Base-by-base conservation (phyloP, 1,139 yeast genomes). In the Zygosaccharomyces pseudobailii region DNA sequence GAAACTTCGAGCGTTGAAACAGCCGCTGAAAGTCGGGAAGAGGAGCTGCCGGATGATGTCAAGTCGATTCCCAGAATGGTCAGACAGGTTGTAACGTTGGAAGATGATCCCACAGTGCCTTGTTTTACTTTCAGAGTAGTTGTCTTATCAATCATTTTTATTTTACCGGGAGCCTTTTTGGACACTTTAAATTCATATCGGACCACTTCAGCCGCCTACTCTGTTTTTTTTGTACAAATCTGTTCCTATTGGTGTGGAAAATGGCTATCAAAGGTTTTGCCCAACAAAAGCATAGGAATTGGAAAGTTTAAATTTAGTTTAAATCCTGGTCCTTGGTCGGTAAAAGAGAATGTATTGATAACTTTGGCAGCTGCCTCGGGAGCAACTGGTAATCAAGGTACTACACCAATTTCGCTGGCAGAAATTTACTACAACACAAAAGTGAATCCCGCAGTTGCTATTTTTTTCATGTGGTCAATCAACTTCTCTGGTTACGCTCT, bases 271-370 rank as follows among this genome's bases (percentile, higher is more conserved):
- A 51, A 48, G 27, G 61, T 59, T 0, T 52, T 72, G 4, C 76
- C 76, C 0, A 48, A 56, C 8, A 62, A 57, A 39, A 49, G 44
- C 70, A 69, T 4, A 60, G 71, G 2, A 73, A 73, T 55, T 73
- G 75, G 65, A 60, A 5, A 50, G 57, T 2, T 55, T 55, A 38
- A 53, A 54, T 31, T 63, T 71, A 51, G 61, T 58, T 43, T 72
- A 35, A 73, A 73, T 46, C 77, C 78, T 0, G 74, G 76, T 1
- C 78, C 78, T 0, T 74, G 76, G 76, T 62, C 75, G 2, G 69
- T 73, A 27, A 72, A 73, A 45, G 78, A 38, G 17, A 38, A 38
- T 13, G 42, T 38, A 8, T 20, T 38, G 24, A 38, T 62, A 72
- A 13, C 78, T 2, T 63, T 74, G 23, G 71, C 77, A 1, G 77